Evolutionary conservation across 352 stramenopile genomes (phyloP).

Genomic region (Globisporangium yorkense): DNA sequence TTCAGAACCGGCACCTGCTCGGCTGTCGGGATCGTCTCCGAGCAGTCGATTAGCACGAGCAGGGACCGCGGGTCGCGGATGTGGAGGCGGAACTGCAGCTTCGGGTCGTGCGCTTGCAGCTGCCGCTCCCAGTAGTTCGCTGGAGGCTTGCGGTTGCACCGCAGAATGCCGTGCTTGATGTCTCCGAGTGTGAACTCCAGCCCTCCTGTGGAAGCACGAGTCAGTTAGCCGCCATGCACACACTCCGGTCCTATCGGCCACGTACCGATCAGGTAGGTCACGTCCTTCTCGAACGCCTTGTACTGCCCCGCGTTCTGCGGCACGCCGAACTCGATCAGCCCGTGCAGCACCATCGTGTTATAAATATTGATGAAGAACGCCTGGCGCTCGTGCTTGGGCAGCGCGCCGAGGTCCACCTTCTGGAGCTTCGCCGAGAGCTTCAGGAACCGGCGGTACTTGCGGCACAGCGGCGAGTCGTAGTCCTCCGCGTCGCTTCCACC

Average conservation of each 20-base stretch:
- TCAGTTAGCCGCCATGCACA: too few species aligned
- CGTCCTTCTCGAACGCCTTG: constrained; percentile 79
- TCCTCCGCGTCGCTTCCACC: constrained; percentile 21
- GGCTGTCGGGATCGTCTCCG: constrained; percentile 47
- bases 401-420: constrained; percentile 55
- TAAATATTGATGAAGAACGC: constrained; percentile 90
- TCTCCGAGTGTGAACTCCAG: constrained; percentile 78
- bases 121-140: constrained; percentile 86
- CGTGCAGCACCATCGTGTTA: constrained; percentile 86
- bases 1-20: constrained; percentile 75
- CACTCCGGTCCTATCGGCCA: too few species aligned
- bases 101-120: constrained; percentile 73
- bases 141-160: constrained; percentile 84
- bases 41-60: constrained; percentile 75
- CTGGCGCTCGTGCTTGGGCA: constrained; percentile 81
- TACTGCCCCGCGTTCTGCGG: constrained; percentile 83
- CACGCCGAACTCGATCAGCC: constrained; percentile 77
- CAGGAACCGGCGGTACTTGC: constrained; percentile 71
- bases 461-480: constrained; percentile 50
- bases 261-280: constrained; percentile 66
- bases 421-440: constrained; percentile 62
- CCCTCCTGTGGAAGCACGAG: constrained; percentile 25
- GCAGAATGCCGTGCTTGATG: constrained; percentile 84
- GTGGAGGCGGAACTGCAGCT: constrained; percentile 80
- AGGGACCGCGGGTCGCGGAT: constrained; percentile 82